These are phyloP conservation scores for Hamigera avellanea DNA, from an alignment of 495 filamentous ascomycete genomes.

Conservation along the genomic window DNA sequence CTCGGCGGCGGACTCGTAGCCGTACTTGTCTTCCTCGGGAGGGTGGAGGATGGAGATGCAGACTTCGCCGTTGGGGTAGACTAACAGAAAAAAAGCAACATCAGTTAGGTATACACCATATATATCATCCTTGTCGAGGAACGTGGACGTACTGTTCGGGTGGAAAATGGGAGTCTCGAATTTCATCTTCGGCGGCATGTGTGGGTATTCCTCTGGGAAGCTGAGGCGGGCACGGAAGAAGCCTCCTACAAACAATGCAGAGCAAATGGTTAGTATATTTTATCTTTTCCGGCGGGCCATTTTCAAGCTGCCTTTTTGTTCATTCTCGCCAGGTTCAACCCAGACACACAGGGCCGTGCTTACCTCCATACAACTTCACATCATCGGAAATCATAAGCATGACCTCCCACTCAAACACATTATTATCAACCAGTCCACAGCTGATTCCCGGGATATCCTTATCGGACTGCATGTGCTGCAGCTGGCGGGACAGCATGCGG, in stretches of 20 bases:
- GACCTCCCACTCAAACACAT: slow-evolving; percentile 98
- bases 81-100: slow-evolving; percentile 25
- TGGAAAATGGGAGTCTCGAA: slow-evolving; percentile 89
- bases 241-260: slow-evolving; percentile 46
- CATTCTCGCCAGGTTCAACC: too few relatives aligned
- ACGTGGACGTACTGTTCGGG: slow-evolving; percentile 56
- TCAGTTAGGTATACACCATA: too few relatives aligned
- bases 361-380: slow-evolving; percentile 87
- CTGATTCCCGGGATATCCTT: slow-evolving; percentile 91
- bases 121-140: too few relatives aligned
- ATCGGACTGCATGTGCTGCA: slow-evolving; percentile 86
- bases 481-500: slow-evolving; percentile 69
- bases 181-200: slow-evolving; percentile 80
- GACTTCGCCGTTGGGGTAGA: slow-evolving; percentile 81
- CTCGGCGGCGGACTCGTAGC: slow-evolving; percentile 86
- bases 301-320: too few relatives aligned
- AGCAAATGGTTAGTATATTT: slow-evolving; percentile 3
- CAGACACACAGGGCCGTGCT: too few relatives aligned
- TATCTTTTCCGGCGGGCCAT: not conserved
- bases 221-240: slow-evolving; percentile 75
- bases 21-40: slow-evolving; percentile 90
- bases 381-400: slow-evolving; percentile 99
- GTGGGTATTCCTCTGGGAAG: slow-evolving; percentile 78
- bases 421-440: slow-evolving; percentile 74
- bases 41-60: slow-evolving; percentile 97